Evolutionary conservation across 2,329 filamentous ascomycete genomes (phyloP).

Genomic region (Cercospora sojina): DNA sequence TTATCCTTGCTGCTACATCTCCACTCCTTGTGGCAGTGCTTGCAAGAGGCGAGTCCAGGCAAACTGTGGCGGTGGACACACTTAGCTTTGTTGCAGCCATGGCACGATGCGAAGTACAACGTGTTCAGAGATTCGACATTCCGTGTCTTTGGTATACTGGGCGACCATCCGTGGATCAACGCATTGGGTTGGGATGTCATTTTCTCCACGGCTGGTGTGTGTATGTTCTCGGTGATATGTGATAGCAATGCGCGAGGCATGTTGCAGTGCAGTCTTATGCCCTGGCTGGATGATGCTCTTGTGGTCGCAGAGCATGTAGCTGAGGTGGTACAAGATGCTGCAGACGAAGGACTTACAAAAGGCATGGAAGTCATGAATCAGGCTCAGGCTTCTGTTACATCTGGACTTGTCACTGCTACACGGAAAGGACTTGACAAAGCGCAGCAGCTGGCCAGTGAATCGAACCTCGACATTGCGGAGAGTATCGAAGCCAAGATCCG

Average conservation of each 20-base stretch:
- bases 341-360: neutral
- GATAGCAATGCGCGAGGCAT: neutral
- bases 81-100: slow-evolving; percentile 7
- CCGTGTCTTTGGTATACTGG: slow-evolving; percentile 44
- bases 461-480: neutral
- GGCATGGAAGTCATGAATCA: neutral
- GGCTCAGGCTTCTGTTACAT: neutral
- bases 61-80: slow-evolving; percentile 3
- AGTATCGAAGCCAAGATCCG: neutral
- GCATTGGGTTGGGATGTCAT: slow-evolving; percentile 60
- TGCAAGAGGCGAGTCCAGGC: neutral
- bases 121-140: neutral
- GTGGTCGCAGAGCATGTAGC: neutral
- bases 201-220: slow-evolving; percentile 54
- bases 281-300: slow-evolving; percentile 2
- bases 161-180: slow-evolving; percentile 59
- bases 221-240: slow-evolving; percentile 33
- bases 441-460: neutral
- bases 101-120: slow-evolving; percentile 3
- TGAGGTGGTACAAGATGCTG: slow-evolving; percentile 1
- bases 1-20: slow-evolving; percentile 7
- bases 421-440: neutral
- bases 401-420: neutral
- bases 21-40: slow-evolving; percentile 3
- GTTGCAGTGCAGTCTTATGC: slow-evolving; percentile 7